These are phyloP conservation scores for Yamadazyma sp. DNA, from an alignment of 1,139 yeast species.

Conservation along the genomic window DNA sequence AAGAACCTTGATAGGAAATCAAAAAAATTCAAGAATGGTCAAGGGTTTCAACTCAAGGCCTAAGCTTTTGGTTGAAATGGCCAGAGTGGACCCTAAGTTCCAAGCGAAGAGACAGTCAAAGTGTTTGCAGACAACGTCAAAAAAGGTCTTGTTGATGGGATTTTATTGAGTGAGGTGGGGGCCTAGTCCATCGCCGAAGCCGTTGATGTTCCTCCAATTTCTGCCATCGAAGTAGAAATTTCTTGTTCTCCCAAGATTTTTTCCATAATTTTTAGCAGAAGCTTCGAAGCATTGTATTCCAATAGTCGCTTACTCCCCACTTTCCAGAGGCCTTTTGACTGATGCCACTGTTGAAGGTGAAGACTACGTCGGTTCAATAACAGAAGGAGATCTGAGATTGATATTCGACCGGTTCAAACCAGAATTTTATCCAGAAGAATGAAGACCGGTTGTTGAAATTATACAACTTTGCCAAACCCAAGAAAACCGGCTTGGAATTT, in stretches of 20 bases:
- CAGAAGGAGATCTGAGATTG: slow-evolving; percentile 44
- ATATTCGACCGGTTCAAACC: slow-evolving; percentile 56
- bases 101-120: slow-evolving; percentile 49
- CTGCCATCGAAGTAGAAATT: slow-evolving; percentile 72
- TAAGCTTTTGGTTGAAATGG: slow-evolving; percentile 62
- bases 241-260: slow-evolving; percentile 64
- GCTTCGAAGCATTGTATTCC: slow-evolving; percentile 49
- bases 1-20: slow-evolving; percentile 48
- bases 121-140: slow-evolving; percentile 52
- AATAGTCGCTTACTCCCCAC: slow-evolving; percentile 75
- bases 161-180: slow-evolving; percentile 70
- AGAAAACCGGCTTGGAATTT: slow-evolving; percentile 55
- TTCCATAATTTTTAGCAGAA: slow-evolving; percentile 53
- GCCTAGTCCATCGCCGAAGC: slow-evolving; percentile 60
- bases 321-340: slow-evolving; percentile 73
- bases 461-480: slow-evolving; percentile 44
- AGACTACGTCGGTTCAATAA: slow-evolving; percentile 6
- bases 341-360: slow-evolving; percentile 49
- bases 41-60: slow-evolving; percentile 28
- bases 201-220: slow-evolving; percentile 44
- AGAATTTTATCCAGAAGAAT: slow-evolving; percentile 57
- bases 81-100: slow-evolving; percentile 59
- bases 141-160: slow-evolving; percentile 58
- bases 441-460: slow-evolving; percentile 38
- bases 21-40: slow-evolving; percentile 43